Conservation (phyloP, 192 early-diverging fungal genomes). For the Rhizophagus prolifer region DNA sequence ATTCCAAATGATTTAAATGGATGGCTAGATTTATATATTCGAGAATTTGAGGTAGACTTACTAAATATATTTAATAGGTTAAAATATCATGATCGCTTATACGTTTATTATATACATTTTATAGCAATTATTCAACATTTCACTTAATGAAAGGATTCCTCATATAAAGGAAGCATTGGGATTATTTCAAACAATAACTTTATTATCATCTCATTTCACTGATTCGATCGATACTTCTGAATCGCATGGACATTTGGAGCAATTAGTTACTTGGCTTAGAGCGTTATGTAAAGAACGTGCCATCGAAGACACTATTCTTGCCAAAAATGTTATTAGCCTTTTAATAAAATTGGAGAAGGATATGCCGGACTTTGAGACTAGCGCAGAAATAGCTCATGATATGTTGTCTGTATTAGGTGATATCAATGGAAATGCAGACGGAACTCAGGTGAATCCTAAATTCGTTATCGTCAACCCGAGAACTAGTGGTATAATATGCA, state of each 20-base stretch:
- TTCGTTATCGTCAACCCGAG: constrained; percentile 48
- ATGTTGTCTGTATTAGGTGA: constrained; percentile 25
- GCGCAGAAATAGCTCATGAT: constrained; percentile 37
- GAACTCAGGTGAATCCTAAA: constrained; percentile 22
- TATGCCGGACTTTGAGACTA: constrained; percentile 32
- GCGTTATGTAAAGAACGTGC: constrained; percentile 41
- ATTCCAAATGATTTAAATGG: constrained; percentile 23
- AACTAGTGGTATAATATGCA: constrained; percentile 35
- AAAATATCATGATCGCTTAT: too few relatives aligned
- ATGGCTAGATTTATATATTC: constrained; percentile 27
- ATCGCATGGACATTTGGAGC: constrained; percentile 29
- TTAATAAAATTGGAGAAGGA: constrained; percentile 41
- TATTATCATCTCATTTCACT: constrained; percentile 38
- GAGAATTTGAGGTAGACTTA: constrained; percentile 31
- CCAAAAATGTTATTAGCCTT: constrained; percentile 42
- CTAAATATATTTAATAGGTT: not conserved
- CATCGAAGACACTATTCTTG: constrained; percentile 42
- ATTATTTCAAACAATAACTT: constrained; percentile 39
- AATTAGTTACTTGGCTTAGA: constrained; percentile 44
- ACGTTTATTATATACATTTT: not conserved
- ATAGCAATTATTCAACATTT: constrained; percentile 35
- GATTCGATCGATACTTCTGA: constrained; percentile 2
- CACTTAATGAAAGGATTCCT: constrained; percentile 41
- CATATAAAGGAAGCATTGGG: constrained; percentile 48
- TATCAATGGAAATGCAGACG: constrained; percentile 33